These are phyloP conservation scores for Tolypocladium sp. DNA, from an alignment of 2,329 filamentous ascomycete species.

Conservation along the genomic window DNA sequence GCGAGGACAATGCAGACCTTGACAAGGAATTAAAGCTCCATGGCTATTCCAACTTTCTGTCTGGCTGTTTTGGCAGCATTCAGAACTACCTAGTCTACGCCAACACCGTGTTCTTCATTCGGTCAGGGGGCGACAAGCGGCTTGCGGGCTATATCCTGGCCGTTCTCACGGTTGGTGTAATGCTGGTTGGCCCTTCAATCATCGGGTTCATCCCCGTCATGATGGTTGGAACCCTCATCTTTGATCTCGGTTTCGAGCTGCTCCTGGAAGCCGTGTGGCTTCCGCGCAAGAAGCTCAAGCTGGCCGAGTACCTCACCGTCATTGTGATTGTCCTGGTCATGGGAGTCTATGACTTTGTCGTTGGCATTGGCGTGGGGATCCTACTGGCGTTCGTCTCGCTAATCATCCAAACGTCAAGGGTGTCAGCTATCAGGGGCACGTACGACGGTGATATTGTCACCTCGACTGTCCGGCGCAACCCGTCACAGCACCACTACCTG, in stretches of 20 bases:
- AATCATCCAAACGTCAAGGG: constrained; percentile 82
- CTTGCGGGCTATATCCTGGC: constrained; percentile 82
- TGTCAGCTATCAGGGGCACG: constrained; percentile 81
- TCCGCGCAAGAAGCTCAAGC: constrained; percentile 79
- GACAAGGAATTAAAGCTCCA: constrained; percentile 89
- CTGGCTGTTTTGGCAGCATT: constrained; percentile 79
- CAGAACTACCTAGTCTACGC: constrained; percentile 97
- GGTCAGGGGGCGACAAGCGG: constrained; percentile 79
- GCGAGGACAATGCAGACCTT: constrained; percentile 85
- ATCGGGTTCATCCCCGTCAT: constrained; percentile 95
- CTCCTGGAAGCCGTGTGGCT: constrained; percentile 81
- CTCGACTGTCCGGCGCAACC: constrained; percentile 86
- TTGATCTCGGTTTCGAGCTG: constrained; percentile 87
- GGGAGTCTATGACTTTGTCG: constrained; percentile 94
- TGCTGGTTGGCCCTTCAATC: constrained; percentile 76
- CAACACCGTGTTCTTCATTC: constrained; percentile 94
- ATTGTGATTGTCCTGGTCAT: constrained; percentile 87
- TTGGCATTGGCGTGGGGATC: constrained; percentile 87
- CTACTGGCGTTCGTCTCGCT: constrained; percentile 84
- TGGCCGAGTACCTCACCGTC: constrained; percentile 83
- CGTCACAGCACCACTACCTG: constrained; percentile 79
- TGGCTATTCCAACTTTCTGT: constrained; percentile 85
- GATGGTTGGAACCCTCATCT: constrained; percentile 93
- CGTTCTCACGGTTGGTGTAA: constrained; percentile 66
- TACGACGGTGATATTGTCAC: constrained; percentile 84